These are phyloP conservation scores for Combretum micranthum DNA, from an alignment of 345 rosid genomes.

Conservation along the genomic window DNA sequence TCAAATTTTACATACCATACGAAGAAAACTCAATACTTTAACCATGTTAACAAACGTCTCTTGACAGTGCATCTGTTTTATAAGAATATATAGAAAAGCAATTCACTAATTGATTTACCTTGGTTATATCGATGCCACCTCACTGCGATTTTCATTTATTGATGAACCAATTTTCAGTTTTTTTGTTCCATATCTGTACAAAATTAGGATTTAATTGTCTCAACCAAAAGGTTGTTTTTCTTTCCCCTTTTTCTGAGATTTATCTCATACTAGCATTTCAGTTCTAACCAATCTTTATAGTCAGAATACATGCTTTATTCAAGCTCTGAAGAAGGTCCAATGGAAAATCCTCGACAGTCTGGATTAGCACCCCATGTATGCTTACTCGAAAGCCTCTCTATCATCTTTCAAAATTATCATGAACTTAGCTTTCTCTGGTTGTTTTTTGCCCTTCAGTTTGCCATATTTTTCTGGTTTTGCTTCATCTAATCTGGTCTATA, in stretches of 20 bases:
- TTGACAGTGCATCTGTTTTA: constrained; percentile 1
- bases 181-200: background rate
- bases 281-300: too few species aligned
- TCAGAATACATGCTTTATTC: too few species aligned
- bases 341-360: constrained; percentile 3
- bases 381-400: background rate
- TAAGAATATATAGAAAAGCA: background rate
- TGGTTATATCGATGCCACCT: background rate
- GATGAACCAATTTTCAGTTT: background rate
- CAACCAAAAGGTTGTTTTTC: too few species aligned
- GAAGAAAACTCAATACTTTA: constrained; percentile 4
- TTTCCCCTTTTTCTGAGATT: too few species aligned
- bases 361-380: background rate
- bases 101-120: constrained; percentile 3
- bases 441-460: too few species aligned
- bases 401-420: background rate
- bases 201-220: background rate
- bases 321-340: background rate
- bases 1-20: constrained; percentile 1
- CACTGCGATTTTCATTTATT: background rate
- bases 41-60: background rate
- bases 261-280: too few species aligned
- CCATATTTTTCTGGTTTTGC: too few species aligned
- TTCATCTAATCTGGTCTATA: too few species aligned
- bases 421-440: background rate